Evolutionary conservation across 768 basidiomycete genomes (phyloP).

Genomic region (Boletus rubescentipes): DNA sequence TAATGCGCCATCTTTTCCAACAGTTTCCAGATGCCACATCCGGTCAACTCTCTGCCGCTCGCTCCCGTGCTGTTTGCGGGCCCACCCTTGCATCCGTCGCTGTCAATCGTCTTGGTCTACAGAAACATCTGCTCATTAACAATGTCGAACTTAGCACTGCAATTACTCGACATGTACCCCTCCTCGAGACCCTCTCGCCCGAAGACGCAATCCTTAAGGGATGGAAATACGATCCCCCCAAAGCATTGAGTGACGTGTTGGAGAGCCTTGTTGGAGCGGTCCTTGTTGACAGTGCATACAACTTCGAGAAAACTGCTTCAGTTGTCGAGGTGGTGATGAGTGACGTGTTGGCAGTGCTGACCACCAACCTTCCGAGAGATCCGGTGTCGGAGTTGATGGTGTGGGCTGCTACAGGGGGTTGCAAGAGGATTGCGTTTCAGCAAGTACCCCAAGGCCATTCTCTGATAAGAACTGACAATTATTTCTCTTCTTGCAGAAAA

Average conservation of each 20-base stretch:
- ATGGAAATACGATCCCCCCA: slow-evolving; percentile 86
- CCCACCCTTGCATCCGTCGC: slow-evolving; percentile 69
- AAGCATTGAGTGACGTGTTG: slow-evolving; percentile 79
- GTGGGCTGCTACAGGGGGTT: slow-evolving; percentile 62
- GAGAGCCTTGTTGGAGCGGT: slow-evolving; percentile 85
- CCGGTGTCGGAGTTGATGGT: slow-evolving; percentile 72
- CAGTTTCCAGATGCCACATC: slow-evolving; percentile 73
- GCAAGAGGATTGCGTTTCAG: slow-evolving; percentile 49
- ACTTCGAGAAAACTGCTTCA: slow-evolving; percentile 64
- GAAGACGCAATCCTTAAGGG: slow-evolving; percentile 64
- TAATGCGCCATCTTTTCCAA: slow-evolving; percentile 67
- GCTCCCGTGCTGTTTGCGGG: slow-evolving; percentile 70
- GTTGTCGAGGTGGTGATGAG: slow-evolving; percentile 65
- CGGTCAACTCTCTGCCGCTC: slow-evolving; percentile 71
- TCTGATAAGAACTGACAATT: slow-evolving; percentile 1
- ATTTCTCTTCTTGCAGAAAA: slow-evolving; percentile 32
- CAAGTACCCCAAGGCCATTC: slow-evolving; percentile 28
- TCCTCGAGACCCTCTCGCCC: slow-evolving; percentile 53
- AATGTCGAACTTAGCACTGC: slow-evolving; percentile 65
- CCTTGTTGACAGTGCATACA: slow-evolving; percentile 74
- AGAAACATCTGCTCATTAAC: slow-evolving; percentile 69
- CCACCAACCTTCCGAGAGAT: slow-evolving; percentile 60
- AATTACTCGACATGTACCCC: slow-evolving; percentile 58
- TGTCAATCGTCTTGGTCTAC: slow-evolving; percentile 61
- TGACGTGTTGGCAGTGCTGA: slow-evolving; percentile 61